Base-by-base conservation (phyloP, 169 alveolate species). In the Fabrea salina region DNA sequence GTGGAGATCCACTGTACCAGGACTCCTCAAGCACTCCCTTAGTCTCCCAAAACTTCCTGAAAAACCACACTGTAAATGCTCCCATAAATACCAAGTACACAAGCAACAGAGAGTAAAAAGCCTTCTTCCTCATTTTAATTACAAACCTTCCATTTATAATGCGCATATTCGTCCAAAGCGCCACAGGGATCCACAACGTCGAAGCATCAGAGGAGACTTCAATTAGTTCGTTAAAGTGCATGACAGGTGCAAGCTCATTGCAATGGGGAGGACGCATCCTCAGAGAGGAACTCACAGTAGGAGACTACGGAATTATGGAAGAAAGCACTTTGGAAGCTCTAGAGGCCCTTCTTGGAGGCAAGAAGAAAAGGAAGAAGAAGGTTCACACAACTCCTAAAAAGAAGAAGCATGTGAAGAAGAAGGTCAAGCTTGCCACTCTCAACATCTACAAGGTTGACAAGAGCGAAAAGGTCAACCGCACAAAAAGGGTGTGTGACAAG, bases 331-430 rank as follows among this genome's bases (percentile, higher is more conserved):
- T 83, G 33, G 82, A 85, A 75, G 75, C 83, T 66, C 76, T 82
- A 40, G 72, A 79, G 33, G 81, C 83, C 57, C 82, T 88, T 19
- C 75, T 40, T 13, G 95, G 92, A 50, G 95, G 92, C 66, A 84
- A 84, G 75, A 97, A 97, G 95, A 99, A 98, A 91, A 97, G 96
- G 96, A 96, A 97, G 96, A 98, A 97, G 96, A 98, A 98, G 96
- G 94, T 84, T 58, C 75, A 86, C 89, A 82, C 85, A 54, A 84
- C 88, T 44, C 90, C 89, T 56, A 85, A 84, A 83, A 78, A 80
- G 75, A 91, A 83, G 74, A 78, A 79, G 51, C 92, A 86, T 74
- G 82, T 82, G 76, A 91, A 89, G 71, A 80, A 78, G 44, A 86
- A 83, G 82, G 98, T 97, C 67, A 97, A 97, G 93, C 94, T 96